These are phyloP conservation scores for Seminavis robusta DNA, from an alignment of 108 stramenopile species.

Conservation along the genomic window DNA sequence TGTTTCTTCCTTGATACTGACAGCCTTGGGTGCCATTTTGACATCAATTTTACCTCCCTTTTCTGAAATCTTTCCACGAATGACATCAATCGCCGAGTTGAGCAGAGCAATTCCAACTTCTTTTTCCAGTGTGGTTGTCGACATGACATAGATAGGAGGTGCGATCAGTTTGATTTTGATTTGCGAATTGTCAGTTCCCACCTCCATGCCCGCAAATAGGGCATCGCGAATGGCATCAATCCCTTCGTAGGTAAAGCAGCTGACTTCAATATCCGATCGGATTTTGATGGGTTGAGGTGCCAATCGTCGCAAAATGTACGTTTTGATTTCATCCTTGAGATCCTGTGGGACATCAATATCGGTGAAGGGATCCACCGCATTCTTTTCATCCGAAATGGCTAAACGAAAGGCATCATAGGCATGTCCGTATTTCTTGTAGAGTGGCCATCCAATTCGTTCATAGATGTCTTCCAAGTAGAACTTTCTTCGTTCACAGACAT, in stretches of 20 bases:
- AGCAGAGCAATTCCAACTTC: slow-evolving; percentile 91
- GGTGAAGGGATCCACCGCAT: slow-evolving; percentile 71
- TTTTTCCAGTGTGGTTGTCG: slow-evolving; percentile 95
- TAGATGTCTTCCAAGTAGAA: slow-evolving; percentile 91
- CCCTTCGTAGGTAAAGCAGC: slow-evolving; percentile 98
- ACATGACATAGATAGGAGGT: slow-evolving; percentile 96
- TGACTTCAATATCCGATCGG: slow-evolving; percentile 97
- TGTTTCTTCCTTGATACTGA: slow-evolving; percentile 96
- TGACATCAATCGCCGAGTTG: slow-evolving; percentile 86
- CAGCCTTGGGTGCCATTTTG: slow-evolving; percentile 98
- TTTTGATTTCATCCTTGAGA: slow-evolving; percentile 79
- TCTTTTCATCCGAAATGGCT: slow-evolving; percentile 82
- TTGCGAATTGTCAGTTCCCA: slow-evolving; percentile 63
- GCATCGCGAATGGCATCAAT: slow-evolving; percentile 98
- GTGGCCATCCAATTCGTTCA: slow-evolving; percentile 95
- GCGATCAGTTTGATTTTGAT: slow-evolving; percentile 98
- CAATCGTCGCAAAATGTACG: slow-evolving; percentile 85
- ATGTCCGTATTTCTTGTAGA: slow-evolving; percentile 96
- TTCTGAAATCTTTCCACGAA: slow-evolving; percentile 74
- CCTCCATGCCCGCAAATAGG: slow-evolving; percentile 91
- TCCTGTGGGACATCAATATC: slow-evolving; percentile 68
- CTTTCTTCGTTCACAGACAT: slow-evolving; percentile 92
- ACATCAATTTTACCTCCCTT: slow-evolving; percentile 97
- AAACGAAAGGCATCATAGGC: slow-evolving; percentile 98
- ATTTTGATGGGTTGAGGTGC: slow-evolving; percentile 99